A percentile compares a stretch with the other conserved stretches of the same genome.
phyloP scores from a whole-genome alignment of 495 filamentous ascomycete genomes.

The Talaromyces proteolyticus region DNA sequence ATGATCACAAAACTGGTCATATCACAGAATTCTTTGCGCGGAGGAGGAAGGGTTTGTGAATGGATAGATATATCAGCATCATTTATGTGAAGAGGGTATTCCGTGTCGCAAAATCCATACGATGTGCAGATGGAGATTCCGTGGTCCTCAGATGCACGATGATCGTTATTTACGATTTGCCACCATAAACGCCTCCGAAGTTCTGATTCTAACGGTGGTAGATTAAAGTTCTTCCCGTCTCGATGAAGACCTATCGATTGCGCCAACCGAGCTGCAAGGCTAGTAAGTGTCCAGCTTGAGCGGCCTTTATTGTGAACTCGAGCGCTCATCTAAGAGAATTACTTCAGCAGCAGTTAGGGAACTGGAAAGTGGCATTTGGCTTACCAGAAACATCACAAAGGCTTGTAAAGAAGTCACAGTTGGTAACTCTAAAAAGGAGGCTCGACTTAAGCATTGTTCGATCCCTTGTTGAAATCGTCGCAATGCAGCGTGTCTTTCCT shows the following conservation, averaged over 20 bases:
- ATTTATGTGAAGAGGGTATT: constrained; percentile 22
- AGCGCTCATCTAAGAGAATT: constrained; percentile 27
- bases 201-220: constrained; percentile 58
- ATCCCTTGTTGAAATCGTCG: constrained; percentile 25
- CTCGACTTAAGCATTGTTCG: constrained; percentile 20
- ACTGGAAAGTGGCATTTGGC: background rate
- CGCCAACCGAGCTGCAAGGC: constrained; percentile 39
- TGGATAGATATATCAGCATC: constrained; percentile 15
- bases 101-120: constrained; percentile 12
- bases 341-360: background rate
- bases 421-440: constrained; percentile 25
- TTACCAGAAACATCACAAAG: constrained; percentile 27
- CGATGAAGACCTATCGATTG: constrained; percentile 14
- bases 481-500: constrained; percentile 19
- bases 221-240: background rate
- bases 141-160: constrained; percentile 32
- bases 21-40: constrained; percentile 18
- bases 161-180: constrained; percentile 37
- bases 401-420: constrained; percentile 29
- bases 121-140: constrained; percentile 10
- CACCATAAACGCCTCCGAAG: constrained; percentile 71
- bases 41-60: background rate
- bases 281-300: constrained; percentile 35
- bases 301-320: constrained; percentile 37
- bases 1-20: constrained; percentile 26